Evolutionary conservation across 1,284 basidiomycete species (phyloP).

Genomic region (Salmacisia buchloeana): DNA sequence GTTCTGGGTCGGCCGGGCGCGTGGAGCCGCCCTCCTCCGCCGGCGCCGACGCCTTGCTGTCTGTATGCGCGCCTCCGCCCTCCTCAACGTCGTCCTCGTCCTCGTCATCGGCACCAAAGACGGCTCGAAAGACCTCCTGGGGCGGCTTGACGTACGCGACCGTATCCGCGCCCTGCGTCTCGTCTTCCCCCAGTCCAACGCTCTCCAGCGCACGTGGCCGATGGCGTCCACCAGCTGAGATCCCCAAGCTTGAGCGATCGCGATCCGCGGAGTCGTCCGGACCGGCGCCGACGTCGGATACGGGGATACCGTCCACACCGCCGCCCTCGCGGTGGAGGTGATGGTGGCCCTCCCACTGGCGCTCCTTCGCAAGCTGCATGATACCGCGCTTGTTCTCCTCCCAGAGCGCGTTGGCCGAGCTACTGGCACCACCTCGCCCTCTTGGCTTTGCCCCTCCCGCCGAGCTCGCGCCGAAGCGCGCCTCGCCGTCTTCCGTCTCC

Average conservation of each 20-base stretch:
- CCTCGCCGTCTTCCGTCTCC: constrained; percentile 13
- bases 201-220: constrained; percentile 2
- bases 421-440: neutral
- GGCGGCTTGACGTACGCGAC: constrained; percentile 78
- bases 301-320: too few species aligned
- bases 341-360: neutral
- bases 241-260: too few species aligned
- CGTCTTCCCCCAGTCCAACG: constrained; percentile 82
- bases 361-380: constrained; percentile 9
- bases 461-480: neutral
- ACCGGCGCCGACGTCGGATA: too few species aligned
- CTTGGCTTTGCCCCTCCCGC: constrained; percentile 14
- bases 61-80: constrained; percentile 71
- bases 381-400: constrained; percentile 17
- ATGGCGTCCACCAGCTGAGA: neutral
- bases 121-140: constrained; percentile 84
- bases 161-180: constrained; percentile 75
- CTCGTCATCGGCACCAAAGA: constrained; percentile 61
- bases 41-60: neutral
- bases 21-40: neutral
- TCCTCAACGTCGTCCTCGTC: constrained; percentile 74
- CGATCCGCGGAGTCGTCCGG: too few species aligned
- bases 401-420: constrained; percentile 17
- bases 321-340: too few species aligned
- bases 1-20: neutral